Percentiles rank a stretch among this genome's conserved stretches.
phyloP scores from a whole-genome alignment of 2,329 filamentous ascomycete species.

The Phoma sp. region DNA sequence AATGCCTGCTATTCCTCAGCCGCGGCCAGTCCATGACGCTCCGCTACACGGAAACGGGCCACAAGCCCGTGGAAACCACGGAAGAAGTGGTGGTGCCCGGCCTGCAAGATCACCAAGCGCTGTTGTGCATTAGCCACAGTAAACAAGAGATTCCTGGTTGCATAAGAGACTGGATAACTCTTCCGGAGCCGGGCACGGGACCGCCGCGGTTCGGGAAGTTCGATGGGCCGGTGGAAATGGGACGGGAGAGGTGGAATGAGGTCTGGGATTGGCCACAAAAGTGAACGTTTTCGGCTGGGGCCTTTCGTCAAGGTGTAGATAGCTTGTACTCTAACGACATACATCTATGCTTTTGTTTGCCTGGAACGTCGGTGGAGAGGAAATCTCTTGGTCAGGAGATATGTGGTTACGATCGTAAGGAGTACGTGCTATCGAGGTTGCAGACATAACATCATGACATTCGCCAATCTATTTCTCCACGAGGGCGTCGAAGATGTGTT shows the following conservation, averaged over 20 bases:
- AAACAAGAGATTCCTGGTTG: slow-evolving; percentile 87
- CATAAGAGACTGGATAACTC: slow-evolving; percentile 82
- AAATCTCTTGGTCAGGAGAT: too few relatives aligned
- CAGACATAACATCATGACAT: too few relatives aligned
- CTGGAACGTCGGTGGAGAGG: too few relatives aligned
- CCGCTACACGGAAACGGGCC: slow-evolving; percentile 42
- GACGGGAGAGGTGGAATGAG: slow-evolving; percentile 66
- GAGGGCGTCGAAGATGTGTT: too few relatives aligned
- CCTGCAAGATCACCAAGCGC: slow-evolving; percentile 72
- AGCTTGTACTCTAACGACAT: too few relatives aligned
- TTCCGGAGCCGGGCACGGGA: slow-evolving; percentile 76
- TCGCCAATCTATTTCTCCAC: too few relatives aligned
- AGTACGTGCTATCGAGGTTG: too few relatives aligned
- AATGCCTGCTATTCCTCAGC: slow-evolving; percentile 80
- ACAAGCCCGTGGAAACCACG: slow-evolving; percentile 53
- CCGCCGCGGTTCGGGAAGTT: slow-evolving; percentile 70
- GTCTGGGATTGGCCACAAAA: slow-evolving; percentile 51
- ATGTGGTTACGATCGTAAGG: too few relatives aligned
- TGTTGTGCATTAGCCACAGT: slow-evolving; percentile 92
- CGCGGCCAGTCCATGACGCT: slow-evolving; percentile 50
- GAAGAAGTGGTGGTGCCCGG: slow-evolving; percentile 64
- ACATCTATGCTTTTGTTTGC: too few relatives aligned
- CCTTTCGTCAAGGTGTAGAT: too few relatives aligned
- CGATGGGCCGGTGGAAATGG: slow-evolving; percentile 64
- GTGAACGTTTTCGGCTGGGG: not conserved